Evolutionary conservation across 2,329 filamentous ascomycete genomes (phyloP).

Genomic region (Moelleriella libera): DNA sequence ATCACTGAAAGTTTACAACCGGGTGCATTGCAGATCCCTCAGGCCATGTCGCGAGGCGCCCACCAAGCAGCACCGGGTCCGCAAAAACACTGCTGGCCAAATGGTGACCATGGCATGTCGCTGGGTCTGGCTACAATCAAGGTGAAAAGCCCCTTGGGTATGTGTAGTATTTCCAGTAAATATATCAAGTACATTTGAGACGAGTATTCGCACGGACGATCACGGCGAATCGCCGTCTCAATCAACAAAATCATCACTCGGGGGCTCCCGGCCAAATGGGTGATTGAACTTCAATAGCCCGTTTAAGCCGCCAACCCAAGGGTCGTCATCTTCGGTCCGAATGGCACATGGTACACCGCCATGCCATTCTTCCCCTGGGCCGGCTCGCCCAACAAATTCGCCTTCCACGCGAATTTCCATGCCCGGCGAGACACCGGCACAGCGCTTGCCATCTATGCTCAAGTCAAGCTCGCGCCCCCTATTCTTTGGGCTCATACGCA

Average conservation of each 20-base stretch:
- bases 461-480: slow-evolving; percentile 63
- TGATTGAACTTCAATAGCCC: slow-evolving; percentile 94
- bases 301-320: slow-evolving; percentile 93
- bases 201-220: too few relatives aligned
- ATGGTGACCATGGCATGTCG: too few relatives aligned
- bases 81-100: too few relatives aligned
- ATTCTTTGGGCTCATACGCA: slow-evolving; percentile 71
- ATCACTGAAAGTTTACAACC: too few relatives aligned
- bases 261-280: slow-evolving; percentile 55
- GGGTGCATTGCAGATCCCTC: too few relatives aligned
- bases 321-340: slow-evolving; percentile 63
- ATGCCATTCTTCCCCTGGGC: slow-evolving; percentile 36
- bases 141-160: too few relatives aligned
- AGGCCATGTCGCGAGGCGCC: too few relatives aligned
- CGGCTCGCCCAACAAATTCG: slow-evolving; percentile 50
- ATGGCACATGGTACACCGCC: slow-evolving; percentile 91
- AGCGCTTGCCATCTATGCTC: slow-evolving; percentile 63
- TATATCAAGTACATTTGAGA: too few relatives aligned
- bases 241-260: slow-evolving; percentile 14
- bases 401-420: slow-evolving; percentile 83
- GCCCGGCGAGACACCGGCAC: slow-evolving; percentile 53
- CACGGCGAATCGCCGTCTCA: slow-evolving; percentile 1
- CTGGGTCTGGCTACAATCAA: too few relatives aligned
- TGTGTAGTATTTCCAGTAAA: too few relatives aligned
- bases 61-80: too few relatives aligned